Base-by-base conservation (phyloP, 495 filamentous ascomycete genomes). In the Podospora conica region DNA sequence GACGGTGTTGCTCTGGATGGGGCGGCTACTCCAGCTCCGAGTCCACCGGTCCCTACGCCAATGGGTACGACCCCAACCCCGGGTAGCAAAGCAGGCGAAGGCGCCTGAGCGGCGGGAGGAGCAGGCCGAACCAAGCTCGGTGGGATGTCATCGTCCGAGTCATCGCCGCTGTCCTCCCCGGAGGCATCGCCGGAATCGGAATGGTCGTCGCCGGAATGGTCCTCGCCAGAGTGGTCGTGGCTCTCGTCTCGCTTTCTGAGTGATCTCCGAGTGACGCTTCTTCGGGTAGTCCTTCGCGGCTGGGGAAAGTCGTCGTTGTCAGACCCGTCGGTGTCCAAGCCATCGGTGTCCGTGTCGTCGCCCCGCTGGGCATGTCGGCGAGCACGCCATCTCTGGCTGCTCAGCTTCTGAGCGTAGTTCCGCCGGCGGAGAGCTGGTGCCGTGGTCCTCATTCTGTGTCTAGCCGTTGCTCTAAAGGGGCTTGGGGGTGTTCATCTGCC, bases 381-480 rank as follows among this genome's bases (percentile, higher is more conserved):
- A 21, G 48, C 58, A 33, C 62, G 58, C 65, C 65, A 66, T 62
- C 58, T 27, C 40, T 29, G 59, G 10, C 27, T 21, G 29, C 25
- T 57, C 59, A 58, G 18, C 7, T 29, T 29, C 53, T 22, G 33
- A 53, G 53, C 53, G 59, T 33, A 48, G 53, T 58, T 66, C 28
- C 65, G 65, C 65, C 65, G 58, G 58, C 65, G 65, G 53, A 62
- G 40, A 18, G 65, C 24, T 61, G 65, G 65, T 53, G 53, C 58
- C 57, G 65, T 66, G 15, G 53, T 40, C 29, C 65, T 66, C 65
- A 66, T 66, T 6, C 12, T 62, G 55, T 0, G 20, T 40, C 48
- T 61, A 21, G 11, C 15, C 4, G 53, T 48, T 18, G 40, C 5
- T 48, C 15, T 1, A 18, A 8, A 48, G 40, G 18, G 15, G 15